These are phyloP conservation scores for Leccinum incarnatum DNA, from an alignment of 768 basidiomycete species.

Conservation along the genomic window DNA sequence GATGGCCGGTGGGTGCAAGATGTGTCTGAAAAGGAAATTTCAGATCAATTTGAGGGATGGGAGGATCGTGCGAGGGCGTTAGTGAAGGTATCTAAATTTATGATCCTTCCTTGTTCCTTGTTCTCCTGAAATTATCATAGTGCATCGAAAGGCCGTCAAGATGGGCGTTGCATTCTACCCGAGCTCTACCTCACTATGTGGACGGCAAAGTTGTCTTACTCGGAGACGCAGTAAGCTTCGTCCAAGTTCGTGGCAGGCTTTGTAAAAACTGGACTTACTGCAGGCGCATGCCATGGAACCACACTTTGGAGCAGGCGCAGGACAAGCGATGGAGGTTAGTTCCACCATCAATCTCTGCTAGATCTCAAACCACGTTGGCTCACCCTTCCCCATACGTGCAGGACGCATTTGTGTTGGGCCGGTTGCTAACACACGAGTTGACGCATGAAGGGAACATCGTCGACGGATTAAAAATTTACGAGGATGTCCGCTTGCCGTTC, in stretches of 20 bases:
- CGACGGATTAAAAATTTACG: slow-evolving; percentile 31
- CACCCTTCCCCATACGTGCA: neutral
- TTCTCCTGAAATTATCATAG: slow-evolving; percentile 19
- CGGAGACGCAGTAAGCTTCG: slow-evolving; percentile 44
- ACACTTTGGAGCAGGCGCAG: slow-evolving; percentile 47
- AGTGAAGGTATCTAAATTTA: slow-evolving; percentile 9
- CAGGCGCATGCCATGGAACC: slow-evolving; percentile 48
- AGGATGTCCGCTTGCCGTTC: slow-evolving; percentile 32
- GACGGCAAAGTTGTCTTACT: slow-evolving; percentile 41
- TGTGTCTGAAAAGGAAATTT: slow-evolving; percentile 32
- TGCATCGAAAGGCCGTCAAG: slow-evolving; percentile 35
- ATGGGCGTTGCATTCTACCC: slow-evolving; percentile 45
- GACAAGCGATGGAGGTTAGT: slow-evolving; percentile 49
- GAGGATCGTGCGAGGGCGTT: slow-evolving; percentile 8
- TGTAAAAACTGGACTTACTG: neutral
- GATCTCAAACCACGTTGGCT: neutral
- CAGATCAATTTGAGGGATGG: slow-evolving; percentile 29
- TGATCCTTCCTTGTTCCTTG: no score
- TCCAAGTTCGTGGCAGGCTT: neutral
- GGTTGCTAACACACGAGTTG: slow-evolving; percentile 23
- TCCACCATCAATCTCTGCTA: slow-evolving; percentile 7
- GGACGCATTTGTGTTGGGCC: slow-evolving; percentile 33
- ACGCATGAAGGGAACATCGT: slow-evolving; percentile 25
- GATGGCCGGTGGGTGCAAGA: slow-evolving; percentile 31
- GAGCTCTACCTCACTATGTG: slow-evolving; percentile 39